phyloP scores from a whole-genome alignment of 306 rosid genomes.

The Cyamopsis tetragonoloba region DNA sequence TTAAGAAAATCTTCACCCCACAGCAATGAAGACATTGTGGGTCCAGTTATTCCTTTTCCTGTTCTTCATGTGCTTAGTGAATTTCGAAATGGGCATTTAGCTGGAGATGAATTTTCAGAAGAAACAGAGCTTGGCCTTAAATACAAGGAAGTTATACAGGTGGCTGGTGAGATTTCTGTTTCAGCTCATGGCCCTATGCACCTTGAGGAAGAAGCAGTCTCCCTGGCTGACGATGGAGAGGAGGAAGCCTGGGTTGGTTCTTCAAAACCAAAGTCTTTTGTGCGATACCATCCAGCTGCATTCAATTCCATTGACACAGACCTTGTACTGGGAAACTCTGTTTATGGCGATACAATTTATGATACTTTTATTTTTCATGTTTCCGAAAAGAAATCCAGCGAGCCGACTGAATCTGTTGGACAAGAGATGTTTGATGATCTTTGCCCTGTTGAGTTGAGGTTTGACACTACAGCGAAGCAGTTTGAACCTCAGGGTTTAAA shows the following conservation, averaged over 20 bases:
- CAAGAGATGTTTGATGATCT: conserved; percentile 51
- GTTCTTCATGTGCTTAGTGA: conserved; percentile 50
- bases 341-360: conserved; percentile 22
- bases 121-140: conserved; percentile 37
- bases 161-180: conserved; percentile 36
- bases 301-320: conserved; percentile 17
- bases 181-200: conserved; percentile 21
- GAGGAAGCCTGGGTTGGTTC: conserved; percentile 40
- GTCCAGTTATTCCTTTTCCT: conserved; percentile 76
- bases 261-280: conserved; percentile 34
- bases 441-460: conserved; percentile 50
- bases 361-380: conserved; percentile 46
- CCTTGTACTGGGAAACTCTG: conserved; percentile 25
- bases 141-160: conserved; percentile 45
- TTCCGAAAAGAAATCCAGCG: conserved; percentile 29
- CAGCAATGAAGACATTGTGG: conserved; percentile 49
- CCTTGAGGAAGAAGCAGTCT: conserved; percentile 30
- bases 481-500: conserved; percentile 39
- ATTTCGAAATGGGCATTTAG: conserved; percentile 35
- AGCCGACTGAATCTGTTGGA: conserved; percentile 32
- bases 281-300: conserved; percentile 33
- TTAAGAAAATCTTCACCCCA: conserved; percentile 47
- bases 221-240: conserved; percentile 54
- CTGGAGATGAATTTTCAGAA: conserved; percentile 39
- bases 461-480: conserved; percentile 35